phyloP scores from a whole-genome alignment of 23 red algal genomes.

The Agarophyton chilense region DNA sequence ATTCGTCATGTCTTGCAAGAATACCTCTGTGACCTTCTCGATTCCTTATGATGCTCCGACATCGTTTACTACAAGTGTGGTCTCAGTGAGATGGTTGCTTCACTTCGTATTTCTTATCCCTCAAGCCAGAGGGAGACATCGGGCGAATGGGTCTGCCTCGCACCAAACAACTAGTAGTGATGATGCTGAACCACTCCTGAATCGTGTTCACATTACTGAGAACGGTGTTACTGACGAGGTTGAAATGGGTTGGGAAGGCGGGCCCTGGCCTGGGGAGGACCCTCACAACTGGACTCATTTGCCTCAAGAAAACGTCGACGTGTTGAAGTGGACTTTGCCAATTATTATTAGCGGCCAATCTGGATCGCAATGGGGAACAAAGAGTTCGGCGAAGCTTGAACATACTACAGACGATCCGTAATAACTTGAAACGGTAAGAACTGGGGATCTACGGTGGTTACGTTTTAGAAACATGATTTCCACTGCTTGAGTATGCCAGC shows the following conservation, averaged over 20 bases:
- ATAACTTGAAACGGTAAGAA: neutral
- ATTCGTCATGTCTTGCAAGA: slow-evolving; percentile 65
- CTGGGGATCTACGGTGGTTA: neutral
- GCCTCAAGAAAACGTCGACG: slow-evolving; percentile 58
- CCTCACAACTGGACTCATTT: slow-evolving; percentile 47
- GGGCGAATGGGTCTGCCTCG: neutral
- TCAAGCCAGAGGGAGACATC: neutral
- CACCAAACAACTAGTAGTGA: neutral
- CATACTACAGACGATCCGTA: neutral
- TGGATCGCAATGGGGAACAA: slow-evolving; percentile 59
- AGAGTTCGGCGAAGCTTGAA: slow-evolving; percentile 21
- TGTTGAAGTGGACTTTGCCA: slow-evolving; percentile 68
- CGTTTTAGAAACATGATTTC: neutral
- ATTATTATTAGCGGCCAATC: slow-evolving; percentile 56
- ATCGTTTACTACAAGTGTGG: slow-evolving; percentile 72
- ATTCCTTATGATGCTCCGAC: slow-evolving; percentile 83
- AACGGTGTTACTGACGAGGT: slow-evolving; percentile 28
- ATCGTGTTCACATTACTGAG: slow-evolving; percentile 2
- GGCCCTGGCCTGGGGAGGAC: slow-evolving; percentile 48
- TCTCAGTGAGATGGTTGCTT: slow-evolving; percentile 71
- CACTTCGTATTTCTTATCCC: slow-evolving; percentile 83
- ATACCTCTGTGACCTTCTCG: slow-evolving; percentile 73
- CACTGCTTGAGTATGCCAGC: neutral
- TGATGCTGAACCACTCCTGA: slow-evolving; percentile 27
- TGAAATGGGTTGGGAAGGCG: slow-evolving; percentile 51